Conservation (phyloP, 768 basidiomycete species). For the Suillus clintonianus region DNA sequence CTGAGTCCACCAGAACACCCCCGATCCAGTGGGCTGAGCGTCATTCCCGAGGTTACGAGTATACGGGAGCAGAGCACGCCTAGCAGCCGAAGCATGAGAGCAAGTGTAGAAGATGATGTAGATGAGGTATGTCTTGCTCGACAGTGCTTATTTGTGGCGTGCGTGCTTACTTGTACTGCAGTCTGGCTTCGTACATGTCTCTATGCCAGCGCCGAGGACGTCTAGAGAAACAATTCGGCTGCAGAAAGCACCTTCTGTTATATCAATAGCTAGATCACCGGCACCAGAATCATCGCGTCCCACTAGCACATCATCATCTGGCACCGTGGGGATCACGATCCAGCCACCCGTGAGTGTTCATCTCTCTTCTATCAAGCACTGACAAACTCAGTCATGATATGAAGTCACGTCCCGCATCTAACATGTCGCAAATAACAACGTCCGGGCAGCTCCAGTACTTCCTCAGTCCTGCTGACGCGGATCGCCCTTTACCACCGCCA, state of each 20-base stretch:
- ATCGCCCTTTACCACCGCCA: slow-evolving; percentile 35
- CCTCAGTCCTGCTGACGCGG: slow-evolving; percentile 44
- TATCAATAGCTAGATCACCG: neutral
- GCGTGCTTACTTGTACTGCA: slow-evolving; percentile 6
- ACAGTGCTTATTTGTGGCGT: neutral
- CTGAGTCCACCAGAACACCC: slow-evolving; percentile 44
- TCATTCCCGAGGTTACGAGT: slow-evolving; percentile 57
- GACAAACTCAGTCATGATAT: too few relatives aligned
- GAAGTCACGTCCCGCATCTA: slow-evolving; percentile 26
- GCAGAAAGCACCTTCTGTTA: neutral
- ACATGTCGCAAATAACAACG: slow-evolving; percentile 28
- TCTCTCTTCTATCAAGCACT: neutral
- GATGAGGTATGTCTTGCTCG: slow-evolving; percentile 30
- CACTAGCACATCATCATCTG: slow-evolving; percentile 29
- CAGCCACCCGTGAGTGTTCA: slow-evolving; percentile 31
- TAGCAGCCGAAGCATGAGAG: slow-evolving; percentile 30
- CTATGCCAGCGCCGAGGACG: slow-evolving; percentile 30
- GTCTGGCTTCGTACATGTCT: slow-evolving; percentile 37
- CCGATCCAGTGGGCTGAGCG: slow-evolving; percentile 46
- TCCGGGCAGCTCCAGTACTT: slow-evolving; percentile 28
- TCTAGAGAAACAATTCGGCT: slow-evolving; percentile 21
- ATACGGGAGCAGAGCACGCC: slow-evolving; percentile 29
- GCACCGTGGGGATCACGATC: slow-evolving; percentile 33
- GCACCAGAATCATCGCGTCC: slow-evolving; percentile 21
- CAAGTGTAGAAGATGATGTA: slow-evolving; percentile 36